These are phyloP conservation scores for Trichoderma pleuroti DNA, from an alignment of 2,329 filamentous ascomycete genomes.

Conservation along the genomic window DNA sequence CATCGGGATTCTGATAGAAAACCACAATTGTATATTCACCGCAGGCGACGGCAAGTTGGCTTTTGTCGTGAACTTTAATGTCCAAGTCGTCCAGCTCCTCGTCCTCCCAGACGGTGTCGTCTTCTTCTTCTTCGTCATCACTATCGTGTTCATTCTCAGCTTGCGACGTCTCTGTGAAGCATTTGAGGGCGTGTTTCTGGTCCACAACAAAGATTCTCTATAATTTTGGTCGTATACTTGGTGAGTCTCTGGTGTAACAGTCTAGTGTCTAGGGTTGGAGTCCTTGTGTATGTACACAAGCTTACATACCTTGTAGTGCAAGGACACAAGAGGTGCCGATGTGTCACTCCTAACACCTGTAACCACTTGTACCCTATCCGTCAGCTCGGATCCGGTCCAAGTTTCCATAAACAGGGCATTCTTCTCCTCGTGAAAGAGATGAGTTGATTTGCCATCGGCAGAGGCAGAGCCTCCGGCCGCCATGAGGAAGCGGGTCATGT, in stretches of 20 bases:
- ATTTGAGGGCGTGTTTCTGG: neutral
- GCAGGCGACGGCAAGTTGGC: neutral
- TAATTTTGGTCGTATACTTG: neutral
- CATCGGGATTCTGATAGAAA: neutral
- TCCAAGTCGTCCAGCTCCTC: neutral
- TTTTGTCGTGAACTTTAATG: neutral
- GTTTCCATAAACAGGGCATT: neutral
- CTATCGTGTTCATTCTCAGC: neutral
- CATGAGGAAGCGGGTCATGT: neutral
- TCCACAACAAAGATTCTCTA: neutral
- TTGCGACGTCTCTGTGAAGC: neutral
- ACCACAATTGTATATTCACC: neutral
- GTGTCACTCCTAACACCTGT: neutral
- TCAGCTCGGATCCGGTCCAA: neutral
- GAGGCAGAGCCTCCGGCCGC: neutral
- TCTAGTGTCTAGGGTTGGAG: accelerated
- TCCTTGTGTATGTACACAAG: neutral
- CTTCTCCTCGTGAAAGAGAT: neutral
- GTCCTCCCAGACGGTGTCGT: neutral
- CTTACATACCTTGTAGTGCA: neutral
- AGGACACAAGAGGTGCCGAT: neutral
- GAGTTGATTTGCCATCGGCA: neutral
- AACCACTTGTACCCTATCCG: neutral
- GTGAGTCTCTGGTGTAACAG: neutral
- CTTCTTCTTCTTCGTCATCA: neutral